Base-by-base conservation (phyloP, 352 stramenopile species). In the Aphanomyces astaci region DNA sequence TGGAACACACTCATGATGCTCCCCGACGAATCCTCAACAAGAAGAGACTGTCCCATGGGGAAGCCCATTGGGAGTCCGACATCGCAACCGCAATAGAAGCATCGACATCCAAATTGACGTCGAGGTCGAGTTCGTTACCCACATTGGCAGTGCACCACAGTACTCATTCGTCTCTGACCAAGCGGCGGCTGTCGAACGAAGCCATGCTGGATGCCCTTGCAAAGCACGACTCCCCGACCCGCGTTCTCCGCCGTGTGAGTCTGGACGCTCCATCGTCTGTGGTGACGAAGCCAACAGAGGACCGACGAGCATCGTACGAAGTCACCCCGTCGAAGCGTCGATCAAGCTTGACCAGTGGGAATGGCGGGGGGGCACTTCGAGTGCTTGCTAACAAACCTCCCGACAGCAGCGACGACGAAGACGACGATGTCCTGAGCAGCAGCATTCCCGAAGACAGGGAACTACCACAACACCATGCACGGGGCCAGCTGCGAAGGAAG, bases 401-500 rank as follows among this genome's bases (percentile, higher is more conserved):
- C 13, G 48, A 68, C 10, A 68, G 62, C 51, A 45, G 59, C 30
- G 32, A 24, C 7, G 62, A 68, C 30, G 62, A 68, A 5, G 43
- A 59, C 24, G 24, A 31, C 28, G 36, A 43, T 30, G 25, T 39
- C 22, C 54, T 7, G 17, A 10, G 19, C 54, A 30, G 1, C 17
- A 17, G 19, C n/a, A 24, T 22, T 25, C 22, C 36, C 19, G 27
- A 25, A 10, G 17, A 30, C 17, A 24, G 19, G 10, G 31, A 63
- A 22, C 45, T 25, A 5, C n/a, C 30, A 57, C 24, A 57, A 15
- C 51, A n/a, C 24, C 36, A 43, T 43, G 36, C 36, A 43, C 7
- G 10, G 28, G 10, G 28, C 22, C 51, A 22, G 36, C 22, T 25
- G 17, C 54, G 17, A 32, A 63, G 30, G 17, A 63, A 63, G 9